Evolutionary conservation across 371 early-diverging fungal species (phyloP).

Genomic region (Rhizomucor miehei): DNA sequence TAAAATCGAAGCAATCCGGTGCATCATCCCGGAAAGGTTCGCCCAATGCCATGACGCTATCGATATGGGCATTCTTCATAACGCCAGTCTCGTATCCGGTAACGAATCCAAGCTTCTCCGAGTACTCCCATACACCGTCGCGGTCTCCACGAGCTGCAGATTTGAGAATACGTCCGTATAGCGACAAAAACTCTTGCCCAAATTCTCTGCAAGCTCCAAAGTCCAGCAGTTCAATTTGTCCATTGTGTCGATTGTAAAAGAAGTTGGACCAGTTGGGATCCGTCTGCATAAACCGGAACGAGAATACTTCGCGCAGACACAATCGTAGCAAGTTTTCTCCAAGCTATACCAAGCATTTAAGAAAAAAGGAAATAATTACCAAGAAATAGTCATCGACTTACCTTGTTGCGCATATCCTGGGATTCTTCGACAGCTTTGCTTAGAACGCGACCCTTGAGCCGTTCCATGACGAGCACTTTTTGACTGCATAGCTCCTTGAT

Average conservation of each 20-base stretch:
- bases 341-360: conserved; percentile 13
- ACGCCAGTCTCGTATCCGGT: conserved; percentile 88
- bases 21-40: conserved; percentile 75
- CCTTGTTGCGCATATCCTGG: conserved; percentile 73
- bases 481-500: conserved; percentile 66
- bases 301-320: conserved; percentile 88
- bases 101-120: conserved; percentile 83
- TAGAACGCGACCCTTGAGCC: conserved; percentile 75
- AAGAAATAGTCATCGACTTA: conserved; percentile 26
- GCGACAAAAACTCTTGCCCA: conserved; percentile 65
- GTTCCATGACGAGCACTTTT: conserved; percentile 80
- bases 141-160: conserved; percentile 77
- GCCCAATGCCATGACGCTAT: conserved; percentile 83
- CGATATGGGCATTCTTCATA: conserved; percentile 90
- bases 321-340: conserved; percentile 68
- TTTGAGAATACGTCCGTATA: conserved; percentile 74
- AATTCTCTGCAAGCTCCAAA: conserved; percentile 95
- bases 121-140: conserved; percentile 73
- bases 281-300: conserved; percentile 96
- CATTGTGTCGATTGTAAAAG: conserved; percentile 69
- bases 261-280: conserved; percentile 99
- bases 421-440: conserved; percentile 58
- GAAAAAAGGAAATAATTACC: conserved; percentile 1
- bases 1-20: conserved; percentile 74
- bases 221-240: conserved; percentile 83